phyloP scores from a whole-genome alignment of 805 yeast genomes.

The Yamadazyma insecticola region DNA sequence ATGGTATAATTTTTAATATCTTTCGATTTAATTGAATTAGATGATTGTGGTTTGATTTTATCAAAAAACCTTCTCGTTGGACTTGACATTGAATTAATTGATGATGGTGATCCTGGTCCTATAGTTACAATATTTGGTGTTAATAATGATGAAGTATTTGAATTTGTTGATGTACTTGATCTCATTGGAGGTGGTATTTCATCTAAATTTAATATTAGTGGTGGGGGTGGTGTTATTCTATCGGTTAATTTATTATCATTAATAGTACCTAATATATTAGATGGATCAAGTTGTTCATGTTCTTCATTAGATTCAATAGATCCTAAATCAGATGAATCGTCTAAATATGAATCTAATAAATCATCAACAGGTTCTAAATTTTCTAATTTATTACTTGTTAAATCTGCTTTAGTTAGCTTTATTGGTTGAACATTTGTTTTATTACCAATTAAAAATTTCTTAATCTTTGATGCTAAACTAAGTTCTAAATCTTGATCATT shows the following conservation, averaged over 20 bases:
- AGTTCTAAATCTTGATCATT: slow-evolving; percentile 10
- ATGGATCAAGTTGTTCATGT: neutral
- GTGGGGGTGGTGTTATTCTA: slow-evolving; percentile 1
- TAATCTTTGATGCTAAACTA: slow-evolving; percentile 20
- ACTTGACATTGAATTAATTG: slow-evolving; percentile 31
- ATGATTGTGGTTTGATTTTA: slow-evolving; percentile 19
- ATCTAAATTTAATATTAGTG: slow-evolving; percentile 7
- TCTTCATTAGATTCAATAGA: too few relatives aligned
- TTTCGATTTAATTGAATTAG: too few relatives aligned
- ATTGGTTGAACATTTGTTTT: slow-evolving; percentile 8
- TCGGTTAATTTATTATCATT: neutral
- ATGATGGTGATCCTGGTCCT: slow-evolving; percentile 38
- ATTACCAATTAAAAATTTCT: slow-evolving; percentile 22
- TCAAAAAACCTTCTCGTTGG: slow-evolving; percentile 35
- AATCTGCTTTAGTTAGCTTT: slow-evolving; percentile 1
- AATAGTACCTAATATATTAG: neutral
- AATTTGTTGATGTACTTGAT: slow-evolving; percentile 4
- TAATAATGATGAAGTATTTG: slow-evolving; percentile 16
- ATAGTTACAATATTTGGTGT: slow-evolving; percentile 25
- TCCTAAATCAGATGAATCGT: slow-evolving; percentile 18
- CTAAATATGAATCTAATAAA: slow-evolving; percentile 37
- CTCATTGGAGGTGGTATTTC: slow-evolving; percentile 2
- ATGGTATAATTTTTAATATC: slow-evolving; percentile 23
- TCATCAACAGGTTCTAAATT: slow-evolving; percentile 38
- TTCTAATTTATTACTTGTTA: slow-evolving; percentile 4